Conservation (phyloP, 1,139 yeast genomes). For the Tardiomyces blankii region DNA sequence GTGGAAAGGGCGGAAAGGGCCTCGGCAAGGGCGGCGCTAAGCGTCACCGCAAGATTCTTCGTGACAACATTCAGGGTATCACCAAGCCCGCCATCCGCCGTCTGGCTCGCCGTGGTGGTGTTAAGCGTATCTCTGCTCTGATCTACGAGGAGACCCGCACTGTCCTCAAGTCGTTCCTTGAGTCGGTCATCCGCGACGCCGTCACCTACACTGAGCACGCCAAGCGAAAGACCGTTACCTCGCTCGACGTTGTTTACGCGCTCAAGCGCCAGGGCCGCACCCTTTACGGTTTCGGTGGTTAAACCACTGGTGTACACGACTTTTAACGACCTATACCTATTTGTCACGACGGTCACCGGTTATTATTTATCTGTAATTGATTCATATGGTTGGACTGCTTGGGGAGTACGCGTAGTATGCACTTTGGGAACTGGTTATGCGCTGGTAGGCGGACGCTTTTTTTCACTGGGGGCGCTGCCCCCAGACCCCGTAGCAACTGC, state of each 20-base stretch:
- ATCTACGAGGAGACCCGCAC: slow-evolving; percentile 98
- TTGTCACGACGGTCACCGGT: neutral
- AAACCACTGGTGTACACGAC: slow-evolving; percentile 19
- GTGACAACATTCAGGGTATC: slow-evolving; percentile 99
- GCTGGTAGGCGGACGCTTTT: too few relatives aligned
- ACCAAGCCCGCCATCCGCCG: slow-evolving; percentile 99
- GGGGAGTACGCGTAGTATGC: neutral
- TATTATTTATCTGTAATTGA: neutral
- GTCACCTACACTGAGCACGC: slow-evolving; percentile 99
- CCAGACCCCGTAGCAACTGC: too few relatives aligned
- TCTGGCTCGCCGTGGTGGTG: slow-evolving; percentile 99
- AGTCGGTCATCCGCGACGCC: slow-evolving; percentile 96
- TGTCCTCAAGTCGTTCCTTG: slow-evolving; percentile 91
- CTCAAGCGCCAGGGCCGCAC: slow-evolving; percentile 99
- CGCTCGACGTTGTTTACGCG: slow-evolving; percentile 97
- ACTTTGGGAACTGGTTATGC: neutral
- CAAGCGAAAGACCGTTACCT: slow-evolving; percentile 99
- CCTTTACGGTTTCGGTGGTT: slow-evolving; percentile 99
- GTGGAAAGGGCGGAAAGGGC: slow-evolving; percentile 66
- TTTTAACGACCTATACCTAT: neutral
- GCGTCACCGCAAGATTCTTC: slow-evolving; percentile 99
- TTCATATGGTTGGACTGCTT: neutral
- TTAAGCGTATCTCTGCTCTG: slow-evolving; percentile 97
- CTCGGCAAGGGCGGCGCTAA: slow-evolving; percentile 64
- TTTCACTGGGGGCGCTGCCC: too few relatives aligned